Percentiles rank a stretch among this genome's conserved stretches.
Evolutionary conservation across 2,329 filamentous ascomycete species (phyloP).

Genomic region (Stagonosporopsis chrysanthemi): DNA sequence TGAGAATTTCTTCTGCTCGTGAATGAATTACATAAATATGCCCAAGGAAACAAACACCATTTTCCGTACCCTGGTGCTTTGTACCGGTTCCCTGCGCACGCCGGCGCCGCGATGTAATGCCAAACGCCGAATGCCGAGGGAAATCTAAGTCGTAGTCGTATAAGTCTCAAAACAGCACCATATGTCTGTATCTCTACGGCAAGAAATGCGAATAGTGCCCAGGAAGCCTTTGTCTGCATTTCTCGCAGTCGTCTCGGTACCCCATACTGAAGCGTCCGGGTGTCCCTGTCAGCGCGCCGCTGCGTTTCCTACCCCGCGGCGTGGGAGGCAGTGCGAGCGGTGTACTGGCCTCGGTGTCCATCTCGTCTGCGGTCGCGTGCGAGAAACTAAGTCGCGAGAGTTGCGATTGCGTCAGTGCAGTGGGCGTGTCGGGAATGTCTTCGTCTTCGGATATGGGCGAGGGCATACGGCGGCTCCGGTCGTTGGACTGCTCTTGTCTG

Average conservation of each 20-base stretch:
- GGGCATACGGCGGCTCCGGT: constrained; percentile 47
- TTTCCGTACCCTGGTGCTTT: not conserved
- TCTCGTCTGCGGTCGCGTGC: constrained; percentile 37
- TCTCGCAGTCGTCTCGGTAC: constrained; percentile 59
- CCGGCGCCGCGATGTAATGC: not conserved
- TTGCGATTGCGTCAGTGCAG: constrained; percentile 47
- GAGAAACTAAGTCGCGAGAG: constrained; percentile 49
- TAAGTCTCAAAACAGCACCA: not conserved
- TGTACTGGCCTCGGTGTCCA: constrained; percentile 38
- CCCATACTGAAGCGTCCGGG: constrained; percentile 56
- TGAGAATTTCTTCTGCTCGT: not conserved
- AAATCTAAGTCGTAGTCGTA: not conserved
- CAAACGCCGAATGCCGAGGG: not conserved
- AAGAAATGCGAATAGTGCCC: constrained; percentile 60
- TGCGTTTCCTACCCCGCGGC: constrained; percentile 48
- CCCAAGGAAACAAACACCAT: not conserved
- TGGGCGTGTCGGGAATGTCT: constrained; percentile 47
- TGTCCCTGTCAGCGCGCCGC: constrained; percentile 48
- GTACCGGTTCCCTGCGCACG: not conserved
- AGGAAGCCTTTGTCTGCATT: constrained; percentile 56
- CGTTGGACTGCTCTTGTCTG: constrained; percentile 28
- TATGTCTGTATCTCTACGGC: constrained; percentile 10
- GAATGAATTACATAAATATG: not conserved
- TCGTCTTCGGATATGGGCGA: constrained; percentile 53
- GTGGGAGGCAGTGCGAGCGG: constrained; percentile 28